phyloP scores from a whole-genome alignment of 176 grass and related monocot genomes.

The Eragrostis curvula region DNA sequence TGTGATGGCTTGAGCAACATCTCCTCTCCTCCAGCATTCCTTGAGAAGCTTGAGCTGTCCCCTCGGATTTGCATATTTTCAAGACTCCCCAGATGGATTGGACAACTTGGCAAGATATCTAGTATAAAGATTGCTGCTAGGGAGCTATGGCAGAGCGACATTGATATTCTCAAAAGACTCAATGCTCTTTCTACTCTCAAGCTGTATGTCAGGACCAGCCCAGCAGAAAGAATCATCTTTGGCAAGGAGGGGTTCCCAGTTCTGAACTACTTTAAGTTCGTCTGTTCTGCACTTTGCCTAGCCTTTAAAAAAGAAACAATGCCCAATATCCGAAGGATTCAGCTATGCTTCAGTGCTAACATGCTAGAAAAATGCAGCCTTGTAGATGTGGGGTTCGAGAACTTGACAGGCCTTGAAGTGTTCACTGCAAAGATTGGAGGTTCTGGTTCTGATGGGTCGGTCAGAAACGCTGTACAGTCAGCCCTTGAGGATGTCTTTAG shows the following conservation, averaged over 20 bases:
- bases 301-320: neutral
- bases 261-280: neutral
- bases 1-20: neutral
- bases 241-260: neutral
- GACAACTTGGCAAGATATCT: neutral
- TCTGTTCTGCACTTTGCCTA: neutral
- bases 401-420: neutral
- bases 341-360: neutral
- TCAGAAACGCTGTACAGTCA: neutral
- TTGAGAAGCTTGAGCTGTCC: neutral
- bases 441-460: neutral
- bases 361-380: accelerated
- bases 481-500: neutral
- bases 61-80: neutral
- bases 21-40: neutral
- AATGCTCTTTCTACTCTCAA: neutral
- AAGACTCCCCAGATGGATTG: neutral
- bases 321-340: neutral
- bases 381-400: neutral
- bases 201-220: neutral
- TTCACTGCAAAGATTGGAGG: neutral
- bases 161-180: neutral
- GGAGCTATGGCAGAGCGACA: neutral
- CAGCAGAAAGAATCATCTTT: neutral
- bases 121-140: neutral